These are phyloP conservation scores for Amphibolis antarctica DNA, from an alignment of 106 monocot species.

Conservation along the genomic window DNA sequence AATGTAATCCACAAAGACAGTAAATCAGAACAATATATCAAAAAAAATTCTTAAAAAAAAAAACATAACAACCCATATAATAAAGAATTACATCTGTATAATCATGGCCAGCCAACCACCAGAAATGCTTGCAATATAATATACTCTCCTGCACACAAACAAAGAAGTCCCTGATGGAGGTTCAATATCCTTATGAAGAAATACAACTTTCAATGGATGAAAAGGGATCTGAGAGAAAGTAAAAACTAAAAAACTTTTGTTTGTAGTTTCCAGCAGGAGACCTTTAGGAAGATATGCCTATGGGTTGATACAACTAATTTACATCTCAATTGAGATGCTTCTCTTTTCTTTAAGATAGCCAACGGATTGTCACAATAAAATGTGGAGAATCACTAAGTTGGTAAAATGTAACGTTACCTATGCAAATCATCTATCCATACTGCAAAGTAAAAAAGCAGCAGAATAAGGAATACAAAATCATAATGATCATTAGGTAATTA, in stretches of 20 bases:
- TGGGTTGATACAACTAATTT: constrained; percentile 84
- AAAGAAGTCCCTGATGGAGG: constrained; percentile 69
- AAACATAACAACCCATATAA: too few relatives aligned
- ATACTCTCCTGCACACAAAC: constrained; percentile 82
- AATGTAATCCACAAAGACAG: too few relatives aligned
- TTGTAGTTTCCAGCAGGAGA: constrained; percentile 44
- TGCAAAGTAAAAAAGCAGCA: constrained; percentile 14
- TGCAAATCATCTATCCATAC: constrained; percentile 65
- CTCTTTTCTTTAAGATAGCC: constrained; percentile 40
- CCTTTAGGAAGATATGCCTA: constrained; percentile 62
- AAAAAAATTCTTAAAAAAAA: too few relatives aligned
- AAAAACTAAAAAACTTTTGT: constrained; percentile 91
- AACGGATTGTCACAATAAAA: constrained; percentile 78
- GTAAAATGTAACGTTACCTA: constrained; percentile 87
- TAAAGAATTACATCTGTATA: constrained; percentile 65
- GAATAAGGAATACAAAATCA: too few relatives aligned
- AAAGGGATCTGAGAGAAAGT: constrained; percentile 65
- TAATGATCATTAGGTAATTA: too few relatives aligned
- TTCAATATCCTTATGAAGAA: constrained; percentile 66
- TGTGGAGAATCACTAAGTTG: constrained; percentile 66
- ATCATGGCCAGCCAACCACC: constrained; percentile 90
- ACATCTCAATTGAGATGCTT: constrained; percentile 60
- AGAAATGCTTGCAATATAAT: constrained; percentile 85
- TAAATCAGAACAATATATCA: too few relatives aligned
- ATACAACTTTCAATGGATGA: constrained; percentile 93